Evolutionary conservation across 768 basidiomycete species (phyloP).

Genomic region (Lactarius psammicola): DNA sequence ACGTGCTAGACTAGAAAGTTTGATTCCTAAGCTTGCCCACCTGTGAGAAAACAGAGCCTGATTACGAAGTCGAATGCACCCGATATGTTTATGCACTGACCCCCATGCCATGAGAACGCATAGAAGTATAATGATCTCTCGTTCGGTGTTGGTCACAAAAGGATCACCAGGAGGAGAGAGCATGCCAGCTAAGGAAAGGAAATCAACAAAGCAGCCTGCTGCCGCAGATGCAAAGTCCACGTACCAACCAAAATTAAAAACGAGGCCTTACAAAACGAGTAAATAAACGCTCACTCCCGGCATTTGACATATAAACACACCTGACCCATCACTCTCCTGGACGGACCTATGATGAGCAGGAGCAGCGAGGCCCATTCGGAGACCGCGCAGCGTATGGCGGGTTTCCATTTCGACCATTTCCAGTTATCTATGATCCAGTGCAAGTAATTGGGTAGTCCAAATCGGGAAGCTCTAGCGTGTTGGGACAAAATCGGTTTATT

Average conservation of each 20-base stretch:
- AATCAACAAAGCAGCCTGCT: not conserved
- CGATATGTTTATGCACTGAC: slow-evolving; percentile 41
- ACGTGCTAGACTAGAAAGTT: slow-evolving; percentile 58
- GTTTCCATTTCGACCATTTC: slow-evolving; percentile 59
- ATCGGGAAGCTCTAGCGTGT: not conserved
- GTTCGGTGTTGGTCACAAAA: slow-evolving; percentile 65
- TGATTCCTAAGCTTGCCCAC: slow-evolving; percentile 66
- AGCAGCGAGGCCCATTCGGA: slow-evolving; percentile 60
- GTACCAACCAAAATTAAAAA: slow-evolving; percentile 65
- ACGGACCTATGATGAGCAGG: slow-evolving; percentile 54
- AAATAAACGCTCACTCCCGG: slow-evolving; percentile 4
- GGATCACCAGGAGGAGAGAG: slow-evolving; percentile 67
- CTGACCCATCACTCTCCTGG: slow-evolving; percentile 54
- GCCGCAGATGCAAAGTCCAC: not conserved
- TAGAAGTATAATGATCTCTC: slow-evolving; percentile 53
- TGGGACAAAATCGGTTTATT: slow-evolving; percentile 4
- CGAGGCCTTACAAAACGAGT: slow-evolving; percentile 45
- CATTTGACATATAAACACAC: slow-evolving; percentile 38
- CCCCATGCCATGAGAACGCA: slow-evolving; percentile 57
- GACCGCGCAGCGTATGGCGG: slow-evolving; percentile 59
- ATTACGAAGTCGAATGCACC: not conserved
- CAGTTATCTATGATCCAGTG: slow-evolving; percentile 60
- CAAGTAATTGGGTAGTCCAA: slow-evolving; percentile 36
- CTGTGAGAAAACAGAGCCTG: slow-evolving; percentile 35
- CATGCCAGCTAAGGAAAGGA: slow-evolving; percentile 47